Base-by-base conservation (phyloP, 2,329 filamentous ascomycete species). In the Botrytis cinerea region DNA sequence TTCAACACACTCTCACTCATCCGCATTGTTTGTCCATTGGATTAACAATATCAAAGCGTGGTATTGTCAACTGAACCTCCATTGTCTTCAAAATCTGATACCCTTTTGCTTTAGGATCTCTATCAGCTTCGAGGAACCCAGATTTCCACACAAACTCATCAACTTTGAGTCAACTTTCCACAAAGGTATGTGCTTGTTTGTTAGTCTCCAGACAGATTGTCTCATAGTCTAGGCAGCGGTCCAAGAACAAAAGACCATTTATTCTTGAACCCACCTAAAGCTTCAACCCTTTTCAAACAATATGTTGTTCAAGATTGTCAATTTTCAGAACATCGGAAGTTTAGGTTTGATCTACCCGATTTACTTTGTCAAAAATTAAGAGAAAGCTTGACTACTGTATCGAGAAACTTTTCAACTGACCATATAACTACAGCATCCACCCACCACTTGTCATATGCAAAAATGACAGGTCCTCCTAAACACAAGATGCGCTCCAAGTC, bases 171-270 rank as follows among this genome's bases (percentile, higher is more conserved):
- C 40, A 2, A 16, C 32, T 45, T 43, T 4, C 16, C 25, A 32
- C 18, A 32, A 57, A 28, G n/a, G 18, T 57, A 43, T 57, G 18
- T 2, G 4, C 3, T 6, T 4, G 10, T 22, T 10, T 10, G 1
- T 6, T 10, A 2, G 0, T 22, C 1, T 25, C 18, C 18, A 10
- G 18, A 43, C 18, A 4, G 6, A 9, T 0, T 8, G 5, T 57
- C n/a, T 28, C 7, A 14, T 32, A 18, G 1, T 28, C n/a, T 32
- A 57, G 14, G 16, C 16, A 28, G 51, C 14, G 28, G n/a, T 57
- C n/a, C 2, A 32, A 28, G 16, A 9, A 14, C 7, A 1, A 57
- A 4, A 57, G 16, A 14, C n/a, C 18, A 6, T 28, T 57, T 4
- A 18, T 32, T 57, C 51, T 57, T 57, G 14, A 28, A 8, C 14